Evolutionary conservation across 345 rosid genomes (phyloP).

Genomic region (Eutrema heterophyllum): DNA sequence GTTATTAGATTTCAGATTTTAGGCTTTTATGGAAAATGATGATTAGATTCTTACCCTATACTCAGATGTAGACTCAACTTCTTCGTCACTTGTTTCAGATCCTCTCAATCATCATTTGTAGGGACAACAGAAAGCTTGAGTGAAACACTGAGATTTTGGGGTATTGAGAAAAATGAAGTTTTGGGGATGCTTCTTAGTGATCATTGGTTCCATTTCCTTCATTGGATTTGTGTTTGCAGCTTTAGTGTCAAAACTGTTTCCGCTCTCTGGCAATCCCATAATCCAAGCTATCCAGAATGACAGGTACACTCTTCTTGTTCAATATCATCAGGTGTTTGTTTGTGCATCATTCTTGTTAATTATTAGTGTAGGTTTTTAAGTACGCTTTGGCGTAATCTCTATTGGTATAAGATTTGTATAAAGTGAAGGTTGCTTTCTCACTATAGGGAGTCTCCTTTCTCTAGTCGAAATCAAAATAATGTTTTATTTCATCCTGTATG

Average conservation of each 20-base stretch:
- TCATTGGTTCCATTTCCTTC: conserved; percentile 2
- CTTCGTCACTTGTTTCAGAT: neutral
- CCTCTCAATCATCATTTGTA: neutral
- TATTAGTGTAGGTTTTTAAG: too few relatives aligned
- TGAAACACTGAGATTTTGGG: too few relatives aligned
- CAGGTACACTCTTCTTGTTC: conserved; percentile 26
- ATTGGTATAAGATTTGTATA: neutral
- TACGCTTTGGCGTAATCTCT: too few relatives aligned
- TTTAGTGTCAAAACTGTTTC: conserved; percentile 9
- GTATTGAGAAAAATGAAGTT: conserved; percentile 2
- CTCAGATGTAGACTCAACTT: neutral
- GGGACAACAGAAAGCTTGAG: too few relatives aligned
- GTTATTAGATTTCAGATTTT: neutral
- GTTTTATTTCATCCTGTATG: too few relatives aligned
- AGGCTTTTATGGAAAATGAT: neutral
- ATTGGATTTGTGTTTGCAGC: conserved; percentile 15
- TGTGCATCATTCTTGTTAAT: neutral
- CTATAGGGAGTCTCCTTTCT: neutral
- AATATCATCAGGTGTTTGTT: neutral
- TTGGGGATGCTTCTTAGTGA: conserved; percentile 20
- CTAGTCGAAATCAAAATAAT: neutral
- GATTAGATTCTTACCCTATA: neutral
- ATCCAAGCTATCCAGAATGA: conserved; percentile 25
- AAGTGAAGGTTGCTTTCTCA: too few relatives aligned
- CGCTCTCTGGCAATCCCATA: conserved; percentile 12